Base-by-base conservation (phyloP, 208 protist genomes). In the Angomonas deanei region DNA sequence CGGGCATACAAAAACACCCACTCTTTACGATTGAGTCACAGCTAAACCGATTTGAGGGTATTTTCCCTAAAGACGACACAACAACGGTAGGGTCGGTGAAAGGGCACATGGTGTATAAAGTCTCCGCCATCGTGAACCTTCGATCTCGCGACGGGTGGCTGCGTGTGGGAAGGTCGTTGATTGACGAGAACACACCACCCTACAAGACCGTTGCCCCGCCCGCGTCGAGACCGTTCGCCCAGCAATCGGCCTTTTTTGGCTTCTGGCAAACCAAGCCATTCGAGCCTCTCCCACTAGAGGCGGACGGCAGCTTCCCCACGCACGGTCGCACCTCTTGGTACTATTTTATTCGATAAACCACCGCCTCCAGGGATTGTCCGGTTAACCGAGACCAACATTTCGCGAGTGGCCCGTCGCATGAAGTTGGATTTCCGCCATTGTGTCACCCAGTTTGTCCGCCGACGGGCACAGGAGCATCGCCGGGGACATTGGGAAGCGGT, bases 91-190 rank as follows among this genome's bases (percentile, higher is more conserved):
- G 91, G 0, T 88, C 76, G 62, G 84, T 96, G 15, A 89, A 91
- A 61, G 87, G 86, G 19, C 80, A 91, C 61, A 67, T 75, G 31
- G 91, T 96, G 48, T 96, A 91, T 74, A 96, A 96, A 67, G 78
- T 85, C 56, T 89, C 83, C 46, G 87, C 87, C 2, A 76, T 96
- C 31, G 85, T 91, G 3, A 78, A 70, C 50, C 58, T 96, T 36
- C 80, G 91, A 8, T 92, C 84, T 21, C 79, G 85, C 6, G 91
- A 96, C 55, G 91, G 91, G 30, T 96, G 91, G 88, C 70, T 96
- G 61, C 86, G 87, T 23, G 83, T 84, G 46, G 82, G 86, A 13
- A 84, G 87, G 10, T 84, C 75, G 47, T 28, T 96, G n/a, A 2
- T 75, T 31, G 65, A 62, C 34, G 85, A 84, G 34, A 84, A 87